These are phyloP conservation scores for Ceratocystis smalleyi DNA, from an alignment of 2,329 filamentous ascomycete species.

Conservation along the genomic window DNA sequence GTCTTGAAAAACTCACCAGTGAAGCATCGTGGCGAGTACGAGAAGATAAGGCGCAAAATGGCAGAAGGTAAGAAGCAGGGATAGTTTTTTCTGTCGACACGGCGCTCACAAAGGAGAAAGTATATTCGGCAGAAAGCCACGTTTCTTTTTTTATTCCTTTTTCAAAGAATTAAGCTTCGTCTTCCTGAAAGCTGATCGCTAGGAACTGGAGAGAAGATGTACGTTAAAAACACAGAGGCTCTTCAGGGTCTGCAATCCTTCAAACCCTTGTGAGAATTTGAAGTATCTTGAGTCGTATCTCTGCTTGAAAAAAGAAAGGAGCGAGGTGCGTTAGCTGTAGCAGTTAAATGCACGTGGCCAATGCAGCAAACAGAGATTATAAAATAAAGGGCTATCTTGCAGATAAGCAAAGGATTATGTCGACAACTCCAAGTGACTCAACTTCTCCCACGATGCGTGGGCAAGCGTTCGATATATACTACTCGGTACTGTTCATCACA, in stretches of 20 bases:
- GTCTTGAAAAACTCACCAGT: slow-evolving; percentile 1
- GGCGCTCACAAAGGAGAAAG: background rate
- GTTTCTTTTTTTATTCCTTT: background rate
- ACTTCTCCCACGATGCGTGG: background rate
- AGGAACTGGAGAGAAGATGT: background rate
- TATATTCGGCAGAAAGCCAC: background rate
- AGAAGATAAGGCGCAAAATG: background rate
- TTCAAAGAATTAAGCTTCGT: background rate
- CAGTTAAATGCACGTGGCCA: background rate
- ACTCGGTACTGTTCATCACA: background rate
- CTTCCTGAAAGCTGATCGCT: background rate
- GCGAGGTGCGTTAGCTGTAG: background rate
- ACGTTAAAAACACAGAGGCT: background rate
- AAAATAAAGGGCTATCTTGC: background rate
- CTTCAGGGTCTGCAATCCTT: background rate
- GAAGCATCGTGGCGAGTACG: slow-evolving; percentile 1
- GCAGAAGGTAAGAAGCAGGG: background rate
- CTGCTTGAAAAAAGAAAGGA: background rate
- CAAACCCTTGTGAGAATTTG: background rate
- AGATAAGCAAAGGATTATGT: background rate
- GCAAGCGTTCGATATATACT: background rate
- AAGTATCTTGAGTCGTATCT: background rate
- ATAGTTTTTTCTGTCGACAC: background rate
- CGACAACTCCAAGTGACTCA: too few relatives aligned
- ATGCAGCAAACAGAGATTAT: background rate